These are phyloP conservation scores for Alternaria sp. DNA, from an alignment of 2,329 filamentous ascomycete genomes.

Conservation along the genomic window DNA sequence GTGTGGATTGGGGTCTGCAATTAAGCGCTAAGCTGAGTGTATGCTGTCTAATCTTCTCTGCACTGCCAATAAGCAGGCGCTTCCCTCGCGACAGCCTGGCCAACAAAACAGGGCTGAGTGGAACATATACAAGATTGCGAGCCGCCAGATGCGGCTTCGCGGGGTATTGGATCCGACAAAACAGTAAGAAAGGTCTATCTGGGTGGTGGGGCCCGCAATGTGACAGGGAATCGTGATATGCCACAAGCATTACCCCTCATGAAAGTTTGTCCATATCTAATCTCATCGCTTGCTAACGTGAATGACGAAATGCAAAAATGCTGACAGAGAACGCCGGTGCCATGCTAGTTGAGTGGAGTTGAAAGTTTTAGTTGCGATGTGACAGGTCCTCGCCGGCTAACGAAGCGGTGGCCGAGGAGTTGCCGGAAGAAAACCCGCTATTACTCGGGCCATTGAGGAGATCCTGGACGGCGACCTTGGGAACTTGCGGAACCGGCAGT, in stretches of 20 bases:
- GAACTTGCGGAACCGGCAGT: constrained; percentile 88
- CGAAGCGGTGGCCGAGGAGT: constrained; percentile 80
- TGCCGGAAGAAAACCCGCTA: constrained; percentile 75
- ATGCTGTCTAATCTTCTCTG: constrained; percentile 35
- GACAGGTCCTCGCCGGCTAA: constrained; percentile 67
- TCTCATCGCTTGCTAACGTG: constrained; percentile 47
- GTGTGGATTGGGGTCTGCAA: constrained; percentile 36
- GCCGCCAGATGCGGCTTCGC: constrained; percentile 37
- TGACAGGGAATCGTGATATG: constrained; percentile 43
- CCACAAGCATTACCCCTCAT: constrained; percentile 35
- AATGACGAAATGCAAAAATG: constrained; percentile 40
- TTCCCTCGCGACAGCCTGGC: constrained; percentile 23
- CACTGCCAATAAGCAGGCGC: constrained; percentile 42
- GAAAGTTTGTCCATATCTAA: constrained; percentile 39
- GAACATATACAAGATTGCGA: constrained; percentile 47
- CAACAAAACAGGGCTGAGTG: constrained; percentile 37
- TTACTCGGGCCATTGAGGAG: constrained; percentile 68
- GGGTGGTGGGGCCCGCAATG: constrained; percentile 18
- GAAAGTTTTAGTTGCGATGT: constrained; percentile 44
- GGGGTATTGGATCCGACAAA: constrained; percentile 49
- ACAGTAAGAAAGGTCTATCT: constrained; percentile 39
- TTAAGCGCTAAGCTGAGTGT: constrained; percentile 47
- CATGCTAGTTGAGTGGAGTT: constrained; percentile 31
- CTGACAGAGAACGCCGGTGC: constrained; percentile 44
- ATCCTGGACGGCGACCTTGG: constrained; percentile 88